Base-by-base conservation (phyloP, 768 basidiomycete species). In the Clitopilus hobsonii region DNA sequence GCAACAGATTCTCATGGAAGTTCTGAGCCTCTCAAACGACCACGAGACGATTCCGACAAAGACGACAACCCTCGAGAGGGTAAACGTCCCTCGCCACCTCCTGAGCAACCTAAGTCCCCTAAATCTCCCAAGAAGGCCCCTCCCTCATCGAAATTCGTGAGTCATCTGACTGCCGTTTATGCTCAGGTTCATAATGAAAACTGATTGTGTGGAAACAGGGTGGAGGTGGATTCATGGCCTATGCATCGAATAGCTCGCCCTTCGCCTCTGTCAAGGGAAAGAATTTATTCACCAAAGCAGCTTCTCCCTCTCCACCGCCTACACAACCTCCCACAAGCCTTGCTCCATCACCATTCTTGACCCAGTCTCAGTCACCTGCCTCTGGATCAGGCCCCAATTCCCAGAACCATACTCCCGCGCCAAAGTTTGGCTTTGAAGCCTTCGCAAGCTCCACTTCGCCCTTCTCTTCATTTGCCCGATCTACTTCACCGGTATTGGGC, bases 201-300 rank as follows among this genome's bases (percentile, higher is more conserved):
- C 49, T 50, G 53, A 57, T 38, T 47, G 51, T 18, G 24, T 25
- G 54, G 52, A 57, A 27, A 51, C 47, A 88, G 87, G 72, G 80
- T 52, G 89, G 89, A 23, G 72, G 80, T 52, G 89, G 89, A 23
- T 92, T 92, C 67, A 84, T 86, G 80, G 86, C 88, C 1, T 92
- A 90, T 61, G 89, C 89, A 11, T 85, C 88, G 2, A 72, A 81
- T 10, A 78, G 74, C 54, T 91, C 89, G 1, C 89, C 89, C 4
- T 91, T 91, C 62, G 83, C 86, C 13, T 69, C 80, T 48, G 83
- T 88, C 63, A 89, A 85, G 60, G 89, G 88, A 48, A 80, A 85
- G 56, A 88, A 80, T 63, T 59, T 77, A 22, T 82, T 83, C 61
- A 65, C 66, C 51, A 75, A 74, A 61, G 62, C 78, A 30, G 57